Evolutionary conservation across 2,329 filamentous ascomycete species (phyloP), one percentile per base, ranked within the genome.

Genomic region (Monosporascus sp.): DNA sequence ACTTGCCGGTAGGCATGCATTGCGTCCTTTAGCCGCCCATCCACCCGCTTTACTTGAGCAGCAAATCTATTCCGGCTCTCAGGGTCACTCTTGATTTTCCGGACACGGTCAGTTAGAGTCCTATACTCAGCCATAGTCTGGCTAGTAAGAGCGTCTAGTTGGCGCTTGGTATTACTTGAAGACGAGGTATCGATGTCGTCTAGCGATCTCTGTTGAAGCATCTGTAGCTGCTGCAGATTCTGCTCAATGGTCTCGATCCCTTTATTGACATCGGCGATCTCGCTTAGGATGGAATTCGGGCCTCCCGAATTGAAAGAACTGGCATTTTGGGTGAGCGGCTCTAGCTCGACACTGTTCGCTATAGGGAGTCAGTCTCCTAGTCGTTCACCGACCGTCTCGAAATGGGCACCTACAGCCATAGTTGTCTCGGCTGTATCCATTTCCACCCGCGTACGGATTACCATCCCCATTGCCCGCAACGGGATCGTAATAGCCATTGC

Each of bases 111-210:
- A 53, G 88, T 89, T 53, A 97, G 81, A 55, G 80, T 82, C 58
- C 89, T 86, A 78, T 96, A 96, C 51, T 86, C 78, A 50, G 82
- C 82, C 85, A 96, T 95, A 61, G 92, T 93, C 59, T 93, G 86
- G 45, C 86, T 79, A 60, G 85, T 87, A 54, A 92, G 78, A 53
- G 77, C 74, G 58, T 95, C 89, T 59, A 97, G 82, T 64, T 88
- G 81, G 57, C 81, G 81, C 63, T 84, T 82, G 45, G 81, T 81
- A 55, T 82, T 78, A 64, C 85, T 87, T 51, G 84, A 82, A 49
- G 80, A 76, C 43, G 83, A 84, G 62, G 85, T 86, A 67, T 92
- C 88, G 56, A 88, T 84, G 63, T 91, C 88, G 65, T 85, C 82
- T 59, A 96, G 82, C 37, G 86, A 82, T 58, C 84, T 80, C 66